Evolutionary conservation across 306 rosid species (phyloP).

Genomic region (Vigna reflexopilosa): DNA sequence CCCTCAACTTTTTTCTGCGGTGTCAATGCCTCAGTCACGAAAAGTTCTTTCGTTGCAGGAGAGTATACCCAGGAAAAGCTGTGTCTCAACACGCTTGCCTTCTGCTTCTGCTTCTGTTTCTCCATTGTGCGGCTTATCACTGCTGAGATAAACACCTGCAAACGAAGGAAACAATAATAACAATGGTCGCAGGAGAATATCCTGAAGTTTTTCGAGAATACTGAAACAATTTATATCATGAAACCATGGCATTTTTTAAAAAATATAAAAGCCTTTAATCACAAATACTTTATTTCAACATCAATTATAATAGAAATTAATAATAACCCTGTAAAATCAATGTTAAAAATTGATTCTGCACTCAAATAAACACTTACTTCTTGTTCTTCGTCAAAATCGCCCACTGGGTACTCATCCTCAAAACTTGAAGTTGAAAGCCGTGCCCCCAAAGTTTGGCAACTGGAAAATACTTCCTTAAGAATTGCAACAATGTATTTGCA

Average conservation of each 20-base stretch:
- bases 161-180: neutral
- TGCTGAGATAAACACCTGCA: slow-evolving; percentile 69
- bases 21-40: slow-evolving; percentile 40
- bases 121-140: slow-evolving; percentile 73
- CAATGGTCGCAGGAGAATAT: too few species aligned
- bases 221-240: too few species aligned
- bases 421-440: slow-evolving; percentile 47
- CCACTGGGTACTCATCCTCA: slow-evolving; percentile 55
- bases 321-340: too few species aligned
- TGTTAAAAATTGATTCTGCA: too few species aligned
- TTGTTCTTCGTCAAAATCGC: slow-evolving; percentile 69
- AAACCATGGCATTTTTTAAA: too few species aligned
- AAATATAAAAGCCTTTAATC: too few species aligned
- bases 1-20: slow-evolving; percentile 14
- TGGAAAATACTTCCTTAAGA: slow-evolving; percentile 61
- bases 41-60: slow-evolving; percentile 58
- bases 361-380: slow-evolving; percentile 52
- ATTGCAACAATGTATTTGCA: slow-evolving; percentile 60
- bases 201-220: too few species aligned
- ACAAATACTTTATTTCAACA: neutral
- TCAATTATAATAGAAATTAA: neutral
- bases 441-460: slow-evolving; percentile 53
- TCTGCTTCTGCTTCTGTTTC: slow-evolving; percentile 61
- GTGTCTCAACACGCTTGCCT: slow-evolving; percentile 50
- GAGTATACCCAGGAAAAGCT: slow-evolving; percentile 70